A percentile compares a stretch with the other conserved stretches of the same genome.
Evolutionary conservation across 331 rosid genomes (phyloP).

Genomic region (Malus hybrid): DNA sequence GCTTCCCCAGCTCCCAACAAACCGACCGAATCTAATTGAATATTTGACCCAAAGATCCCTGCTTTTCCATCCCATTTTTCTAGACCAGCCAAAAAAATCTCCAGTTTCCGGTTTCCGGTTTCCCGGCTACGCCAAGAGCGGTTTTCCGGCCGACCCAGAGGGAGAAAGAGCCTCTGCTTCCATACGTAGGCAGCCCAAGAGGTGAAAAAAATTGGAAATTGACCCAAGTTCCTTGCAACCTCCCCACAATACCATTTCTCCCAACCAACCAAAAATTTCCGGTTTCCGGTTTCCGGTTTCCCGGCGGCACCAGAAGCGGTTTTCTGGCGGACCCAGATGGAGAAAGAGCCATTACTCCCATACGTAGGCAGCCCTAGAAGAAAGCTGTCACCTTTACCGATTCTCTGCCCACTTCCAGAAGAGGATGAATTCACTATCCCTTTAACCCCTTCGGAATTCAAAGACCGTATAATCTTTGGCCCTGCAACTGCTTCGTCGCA

Average conservation of each 20-base stretch:
- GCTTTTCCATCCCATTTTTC: neutral
- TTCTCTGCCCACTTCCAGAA: slow-evolving; percentile 50
- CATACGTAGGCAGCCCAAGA: slow-evolving; percentile 44
- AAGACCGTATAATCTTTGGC: slow-evolving; percentile 80
- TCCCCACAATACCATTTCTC: neutral
- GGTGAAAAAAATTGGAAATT: neutral
- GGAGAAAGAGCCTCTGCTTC: slow-evolving; percentile 85
- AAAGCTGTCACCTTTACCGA: slow-evolving; percentile 2
- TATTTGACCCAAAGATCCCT: too few relatives aligned
- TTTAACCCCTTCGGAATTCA: slow-evolving; percentile 53
- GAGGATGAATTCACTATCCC: slow-evolving; percentile 51
- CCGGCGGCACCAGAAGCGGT: neutral
- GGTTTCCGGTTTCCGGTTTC: neutral
- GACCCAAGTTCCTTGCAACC: neutral
- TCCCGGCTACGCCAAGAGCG: neutral
- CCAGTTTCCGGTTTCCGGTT: neutral
- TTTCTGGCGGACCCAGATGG: slow-evolving; percentile 35
- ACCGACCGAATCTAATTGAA: neutral
- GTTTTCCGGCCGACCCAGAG: slow-evolving; percentile 15
- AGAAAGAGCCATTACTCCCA: slow-evolving; percentile 75
- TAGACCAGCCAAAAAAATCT: too few relatives aligned
- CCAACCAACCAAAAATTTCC: neutral
- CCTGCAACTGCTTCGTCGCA: slow-evolving; percentile 43
- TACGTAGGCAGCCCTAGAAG: slow-evolving; percentile 42
- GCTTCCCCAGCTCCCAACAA: neutral